Evolutionary conservation across 805 yeast species (phyloP).

Genomic region (Ogataea nonfermentans): DNA sequence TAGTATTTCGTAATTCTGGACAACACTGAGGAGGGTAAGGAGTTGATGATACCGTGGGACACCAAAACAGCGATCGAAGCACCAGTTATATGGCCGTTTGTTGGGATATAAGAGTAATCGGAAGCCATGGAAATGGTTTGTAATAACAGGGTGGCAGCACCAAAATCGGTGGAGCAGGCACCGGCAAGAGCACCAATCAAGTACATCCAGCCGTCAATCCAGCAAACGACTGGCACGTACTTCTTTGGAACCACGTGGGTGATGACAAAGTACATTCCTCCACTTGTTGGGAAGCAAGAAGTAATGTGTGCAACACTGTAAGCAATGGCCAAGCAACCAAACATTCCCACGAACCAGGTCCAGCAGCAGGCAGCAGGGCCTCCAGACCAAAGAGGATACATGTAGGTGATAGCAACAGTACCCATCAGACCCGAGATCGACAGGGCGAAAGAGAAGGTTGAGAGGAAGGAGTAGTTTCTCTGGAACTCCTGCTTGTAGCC

Average conservation of each 20-base stretch:
- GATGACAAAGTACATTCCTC: constrained; percentile 50
- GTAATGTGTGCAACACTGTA: constrained; percentile 49
- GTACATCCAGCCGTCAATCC: constrained; percentile 55
- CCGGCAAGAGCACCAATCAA: constrained; percentile 49
- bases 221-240: constrained; percentile 50
- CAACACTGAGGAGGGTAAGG: constrained; percentile 49
- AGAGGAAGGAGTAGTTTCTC: constrained; percentile 56
- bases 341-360: constrained; percentile 59
- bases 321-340: constrained; percentile 55
- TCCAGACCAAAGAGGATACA: constrained; percentile 47
- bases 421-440: constrained; percentile 67
- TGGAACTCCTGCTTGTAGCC: constrained; percentile 64
- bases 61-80: constrained; percentile 49
- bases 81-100: constrained; percentile 46
- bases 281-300: constrained; percentile 51
- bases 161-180: constrained; percentile 51
- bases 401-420: constrained; percentile 53
- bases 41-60: constrained; percentile 49
- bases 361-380: constrained; percentile 65
- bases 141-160: constrained; percentile 47
- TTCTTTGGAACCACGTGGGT: constrained; percentile 47
- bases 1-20: constrained; percentile 50
- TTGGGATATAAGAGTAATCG: constrained; percentile 39
- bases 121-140: constrained; percentile 43
- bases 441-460: constrained; percentile 63